Conservation (phyloP, 2,329 filamentous ascomycete genomes). For the Aspergillus jensenii region DNA sequence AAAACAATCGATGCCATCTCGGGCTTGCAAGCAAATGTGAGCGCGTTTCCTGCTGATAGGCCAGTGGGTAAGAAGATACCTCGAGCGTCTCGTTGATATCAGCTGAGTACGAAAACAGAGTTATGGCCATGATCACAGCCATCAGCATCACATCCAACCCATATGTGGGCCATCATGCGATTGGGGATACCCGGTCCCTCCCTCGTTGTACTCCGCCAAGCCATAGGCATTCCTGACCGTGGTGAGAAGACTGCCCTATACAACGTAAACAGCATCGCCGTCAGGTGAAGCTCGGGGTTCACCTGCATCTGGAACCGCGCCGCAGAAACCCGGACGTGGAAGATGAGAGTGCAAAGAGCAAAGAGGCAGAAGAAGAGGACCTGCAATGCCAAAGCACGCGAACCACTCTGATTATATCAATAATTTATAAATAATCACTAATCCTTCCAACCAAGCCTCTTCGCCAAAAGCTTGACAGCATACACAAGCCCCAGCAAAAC, state of each 20-base stretch:
- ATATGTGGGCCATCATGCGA: too few relatives aligned
- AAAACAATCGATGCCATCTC: too few relatives aligned
- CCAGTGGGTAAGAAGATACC: too few relatives aligned
- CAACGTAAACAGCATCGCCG: background rate
- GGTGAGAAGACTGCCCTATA: background rate
- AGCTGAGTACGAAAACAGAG: too few relatives aligned
- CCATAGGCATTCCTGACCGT: background rate
- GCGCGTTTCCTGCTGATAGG: too few relatives aligned
- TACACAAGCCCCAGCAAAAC: slow-evolving; percentile 78
- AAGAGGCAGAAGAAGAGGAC: background rate
- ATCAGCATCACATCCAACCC: too few relatives aligned
- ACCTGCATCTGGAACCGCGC: background rate
- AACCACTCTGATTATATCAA: too few relatives aligned
- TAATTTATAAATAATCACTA: too few relatives aligned
- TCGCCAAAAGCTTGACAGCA: slow-evolving; percentile 50
- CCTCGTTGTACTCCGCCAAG: background rate
- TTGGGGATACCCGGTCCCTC: background rate
- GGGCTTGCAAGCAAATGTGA: too few relatives aligned
- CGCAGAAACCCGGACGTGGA: background rate
- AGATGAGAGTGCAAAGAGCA: background rate
- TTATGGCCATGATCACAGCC: too few relatives aligned
- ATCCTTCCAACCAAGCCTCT: slow-evolving; percentile 14
- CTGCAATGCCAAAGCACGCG: background rate
- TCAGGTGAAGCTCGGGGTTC: background rate
- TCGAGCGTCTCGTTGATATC: too few relatives aligned